Conservation (phyloP, 257 asterid species). For the Lycium barbarum region DNA sequence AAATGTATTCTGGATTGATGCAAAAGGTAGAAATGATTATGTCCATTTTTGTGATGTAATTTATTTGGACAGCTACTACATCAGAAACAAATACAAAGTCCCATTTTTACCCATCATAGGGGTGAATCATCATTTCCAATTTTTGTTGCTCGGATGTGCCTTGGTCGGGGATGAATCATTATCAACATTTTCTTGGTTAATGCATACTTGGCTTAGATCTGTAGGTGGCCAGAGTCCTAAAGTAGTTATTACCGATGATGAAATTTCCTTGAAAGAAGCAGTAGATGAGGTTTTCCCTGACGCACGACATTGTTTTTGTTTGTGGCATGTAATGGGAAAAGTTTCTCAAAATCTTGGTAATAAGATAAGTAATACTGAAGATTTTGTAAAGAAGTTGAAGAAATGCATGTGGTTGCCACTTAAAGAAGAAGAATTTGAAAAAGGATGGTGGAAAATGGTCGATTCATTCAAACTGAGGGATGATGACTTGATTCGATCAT, state of each 20-base stretch:
- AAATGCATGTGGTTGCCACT: constrained; percentile 41
- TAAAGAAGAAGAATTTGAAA: constrained; percentile 46
- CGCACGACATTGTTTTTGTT: constrained; percentile 50
- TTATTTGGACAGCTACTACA: constrained; percentile 51
- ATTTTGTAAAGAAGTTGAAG: constrained; percentile 37
- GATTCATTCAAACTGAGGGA: constrained; percentile 5
- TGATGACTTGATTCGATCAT: constrained; percentile 1
- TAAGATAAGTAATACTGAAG: constrained; percentile 31
- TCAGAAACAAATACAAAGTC: constrained; percentile 44
- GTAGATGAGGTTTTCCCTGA: constrained; percentile 51
- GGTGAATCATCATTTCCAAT: constrained; percentile 58
- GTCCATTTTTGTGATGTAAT: constrained; percentile 52
- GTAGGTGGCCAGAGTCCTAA: constrained; percentile 46
- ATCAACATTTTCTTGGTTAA: constrained; percentile 48
- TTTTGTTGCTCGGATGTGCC: constrained; percentile 59
- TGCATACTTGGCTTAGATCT: constrained; percentile 64
- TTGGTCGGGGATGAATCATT: constrained; percentile 49
- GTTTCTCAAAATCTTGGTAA: constrained; percentile 37
- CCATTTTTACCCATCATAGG: constrained; percentile 58
- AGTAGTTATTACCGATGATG: constrained; percentile 48
- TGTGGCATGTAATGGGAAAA: constrained; percentile 46
- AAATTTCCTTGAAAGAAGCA: constrained; percentile 39
- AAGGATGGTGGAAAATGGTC: constrained; percentile 46
- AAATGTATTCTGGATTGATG: constrained; percentile 54
- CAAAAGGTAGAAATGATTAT: constrained; percentile 51